Percentiles rank a stretch among this genome's conserved stretches.
These are phyloP conservation scores for Astragalus membranaceus DNA, from an alignment of 306 rosid genomes.

Conservation along the genomic window DNA sequence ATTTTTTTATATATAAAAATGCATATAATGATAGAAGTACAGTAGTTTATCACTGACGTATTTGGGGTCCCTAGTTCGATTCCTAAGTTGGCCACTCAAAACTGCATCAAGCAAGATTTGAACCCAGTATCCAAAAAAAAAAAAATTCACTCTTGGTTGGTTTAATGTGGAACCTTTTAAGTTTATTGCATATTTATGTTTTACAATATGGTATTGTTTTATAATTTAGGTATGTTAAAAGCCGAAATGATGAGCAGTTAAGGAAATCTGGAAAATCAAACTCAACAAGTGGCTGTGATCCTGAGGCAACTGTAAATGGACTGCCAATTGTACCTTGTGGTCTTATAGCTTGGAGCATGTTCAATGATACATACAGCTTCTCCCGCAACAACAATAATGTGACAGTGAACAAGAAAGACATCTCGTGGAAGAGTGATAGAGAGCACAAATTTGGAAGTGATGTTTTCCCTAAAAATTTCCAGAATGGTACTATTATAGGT, in stretches of 20 bases:
- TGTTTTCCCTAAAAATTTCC: slow-evolving; percentile 83
- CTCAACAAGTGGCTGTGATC: slow-evolving; percentile 47
- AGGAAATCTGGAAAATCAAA: slow-evolving; percentile 20
- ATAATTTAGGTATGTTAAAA: slow-evolving; percentile 75
- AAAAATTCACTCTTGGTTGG: slow-evolving; percentile 9
- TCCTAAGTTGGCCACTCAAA: no score
- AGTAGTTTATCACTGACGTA: no score
- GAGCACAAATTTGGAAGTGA: slow-evolving; percentile 82
- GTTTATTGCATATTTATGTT: background rate
- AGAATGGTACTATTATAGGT: slow-evolving; percentile 59
- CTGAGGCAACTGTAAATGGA: slow-evolving; percentile 47
- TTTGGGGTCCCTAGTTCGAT: no score
- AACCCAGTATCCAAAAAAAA: no score
- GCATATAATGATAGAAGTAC: no score
- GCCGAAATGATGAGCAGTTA: slow-evolving; percentile 84
- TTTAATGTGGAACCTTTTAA: background rate
- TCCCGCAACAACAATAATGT: slow-evolving; percentile 30
- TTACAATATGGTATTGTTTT: background rate
- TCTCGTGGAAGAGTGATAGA: slow-evolving; percentile 93
- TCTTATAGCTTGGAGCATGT: slow-evolving; percentile 97
- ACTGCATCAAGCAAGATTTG: no score
- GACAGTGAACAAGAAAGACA: slow-evolving; percentile 58
- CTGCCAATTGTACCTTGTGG: slow-evolving; percentile 74
- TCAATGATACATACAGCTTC: slow-evolving; percentile 80
- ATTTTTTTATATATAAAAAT: no score